phyloP scores from a whole-genome alignment of 2,329 filamentous ascomycete genomes.

The Botrytis porri region DNA sequence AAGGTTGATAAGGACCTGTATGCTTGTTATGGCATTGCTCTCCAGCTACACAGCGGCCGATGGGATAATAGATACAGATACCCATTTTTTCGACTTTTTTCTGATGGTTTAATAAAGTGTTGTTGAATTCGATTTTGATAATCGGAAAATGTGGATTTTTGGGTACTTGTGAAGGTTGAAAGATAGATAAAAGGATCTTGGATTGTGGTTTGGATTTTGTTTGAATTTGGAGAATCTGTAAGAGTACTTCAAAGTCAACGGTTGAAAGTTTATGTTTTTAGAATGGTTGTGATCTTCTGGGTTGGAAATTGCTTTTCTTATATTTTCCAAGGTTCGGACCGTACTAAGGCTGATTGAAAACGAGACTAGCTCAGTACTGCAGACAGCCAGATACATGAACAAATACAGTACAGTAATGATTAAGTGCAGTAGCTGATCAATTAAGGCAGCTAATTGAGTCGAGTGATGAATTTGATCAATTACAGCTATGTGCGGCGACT shows the following conservation, averaged over 20 bases:
- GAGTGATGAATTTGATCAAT: neutral
- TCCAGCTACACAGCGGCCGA: neutral
- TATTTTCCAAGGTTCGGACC: neutral
- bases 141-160: neutral
- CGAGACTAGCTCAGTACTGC: neutral
- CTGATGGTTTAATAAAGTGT: neutral
- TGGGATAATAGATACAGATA: neutral
- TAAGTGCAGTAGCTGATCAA: neutral
- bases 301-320: neutral
- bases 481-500: too few relatives aligned
- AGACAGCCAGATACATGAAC: neutral
- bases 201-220: neutral
- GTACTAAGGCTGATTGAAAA: neutral
- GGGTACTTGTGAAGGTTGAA: neutral
- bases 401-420: neutral
- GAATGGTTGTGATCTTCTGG: neutral
- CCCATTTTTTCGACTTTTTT: neutral
- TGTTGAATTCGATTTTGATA: neutral
- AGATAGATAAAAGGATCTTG: neutral
- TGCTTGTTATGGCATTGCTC: neutral
- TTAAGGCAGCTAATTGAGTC: neutral
- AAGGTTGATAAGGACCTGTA: neutral
- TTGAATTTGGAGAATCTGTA: neutral
- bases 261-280: neutral
- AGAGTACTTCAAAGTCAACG: neutral